These are phyloP conservation scores for Hypoxylon sp. DNA, from an alignment of 2,329 filamentous ascomycete species.

Conservation along the genomic window DNA sequence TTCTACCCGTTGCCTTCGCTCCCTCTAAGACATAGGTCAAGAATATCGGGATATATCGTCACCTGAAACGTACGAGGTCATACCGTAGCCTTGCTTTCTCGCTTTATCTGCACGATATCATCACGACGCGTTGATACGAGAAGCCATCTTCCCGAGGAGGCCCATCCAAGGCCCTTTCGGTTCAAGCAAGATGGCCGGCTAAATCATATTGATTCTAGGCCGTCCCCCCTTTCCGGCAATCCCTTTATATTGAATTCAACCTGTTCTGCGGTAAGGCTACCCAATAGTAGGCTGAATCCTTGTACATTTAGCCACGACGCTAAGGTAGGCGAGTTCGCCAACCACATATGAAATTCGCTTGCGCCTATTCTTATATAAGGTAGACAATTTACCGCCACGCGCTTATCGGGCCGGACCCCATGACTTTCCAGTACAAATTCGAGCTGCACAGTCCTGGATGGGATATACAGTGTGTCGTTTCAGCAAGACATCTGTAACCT, in stretches of 20 bases:
- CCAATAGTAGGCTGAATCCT: constrained; percentile 28
- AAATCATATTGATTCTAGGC: constrained; percentile 26
- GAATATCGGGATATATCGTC: constrained; percentile 6
- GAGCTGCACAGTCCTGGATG: constrained; percentile 8
- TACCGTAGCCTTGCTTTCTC: constrained; percentile 10
- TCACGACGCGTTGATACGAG: background rate
- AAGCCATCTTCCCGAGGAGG: constrained; percentile 15
- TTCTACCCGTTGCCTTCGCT: background rate
- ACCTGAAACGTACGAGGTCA: constrained; percentile 18
- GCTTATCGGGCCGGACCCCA: constrained; percentile 35
- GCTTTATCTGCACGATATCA: constrained; percentile 1
- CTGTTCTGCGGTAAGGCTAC: constrained; percentile 20
- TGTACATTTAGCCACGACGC: constrained; percentile 30
- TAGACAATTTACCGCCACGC: constrained; percentile 24
- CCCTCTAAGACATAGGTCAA: background rate
- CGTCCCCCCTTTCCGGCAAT: constrained; percentile 4
- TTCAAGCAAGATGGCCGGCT: constrained; percentile 29
- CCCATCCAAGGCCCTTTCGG: background rate
- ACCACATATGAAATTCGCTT: constrained; percentile 8
- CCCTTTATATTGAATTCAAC: constrained; percentile 3
- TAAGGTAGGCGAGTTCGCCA: background rate
- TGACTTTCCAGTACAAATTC: background rate
- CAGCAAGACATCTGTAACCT: constrained; percentile 8
- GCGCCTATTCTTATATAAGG: constrained; percentile 13
- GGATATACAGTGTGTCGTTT: constrained; percentile 18